Evolutionary conservation across 2,329 filamentous ascomycete genomes (phyloP), one percentile per base, ranked within the genome.

Genomic region (Pseudocercospora musae): DNA sequence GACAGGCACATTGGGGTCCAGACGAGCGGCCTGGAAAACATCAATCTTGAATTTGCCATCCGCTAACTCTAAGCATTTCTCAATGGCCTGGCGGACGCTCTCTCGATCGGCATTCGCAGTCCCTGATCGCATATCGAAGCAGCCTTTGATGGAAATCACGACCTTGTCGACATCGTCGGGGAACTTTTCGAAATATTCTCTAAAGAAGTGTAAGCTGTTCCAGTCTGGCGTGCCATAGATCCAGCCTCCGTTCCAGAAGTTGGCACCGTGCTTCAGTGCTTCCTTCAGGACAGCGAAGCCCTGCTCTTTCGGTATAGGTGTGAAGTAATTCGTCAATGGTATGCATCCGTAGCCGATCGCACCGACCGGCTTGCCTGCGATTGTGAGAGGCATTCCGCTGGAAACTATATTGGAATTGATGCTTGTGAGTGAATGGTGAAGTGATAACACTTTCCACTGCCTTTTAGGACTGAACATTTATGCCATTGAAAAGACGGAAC

Each of bases 101-200:
- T 52, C 29, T 25, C 33, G 15, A 8, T 52, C 25, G 53, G 54
- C 54, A 18, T 57, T 81, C 68, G 87, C 82, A 0, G 82, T 79
- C 1, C 57, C 59, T 40, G 79, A 68, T 8, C 67, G 73, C 1
- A 74, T 62, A 48, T 81, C 72, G 29, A 74, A 42, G 11, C 77
- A 78, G 3, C 78, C 78, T 64, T 82, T 82, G 71, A 82, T 77
- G n/a, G 74, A 78, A 7, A 82, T 61, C 9, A 79, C 74, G 23
- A 82, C 76, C 64, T 81, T 80, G 33, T 76, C 70, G 0, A 78
- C 79, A 66, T 83, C 79, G 54, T 77, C 76, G 4, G 81, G 80
- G 63, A 82, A 80, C 64, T 78, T 77, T 23, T 74, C 76, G 66
- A 82, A 83, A 67, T 82, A 82, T 33, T 74, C 75, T 27, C 77